phyloP scores from a whole-genome alignment of 2,329 filamentous ascomycete genomes.

The Colletotrichum sp. region DNA sequence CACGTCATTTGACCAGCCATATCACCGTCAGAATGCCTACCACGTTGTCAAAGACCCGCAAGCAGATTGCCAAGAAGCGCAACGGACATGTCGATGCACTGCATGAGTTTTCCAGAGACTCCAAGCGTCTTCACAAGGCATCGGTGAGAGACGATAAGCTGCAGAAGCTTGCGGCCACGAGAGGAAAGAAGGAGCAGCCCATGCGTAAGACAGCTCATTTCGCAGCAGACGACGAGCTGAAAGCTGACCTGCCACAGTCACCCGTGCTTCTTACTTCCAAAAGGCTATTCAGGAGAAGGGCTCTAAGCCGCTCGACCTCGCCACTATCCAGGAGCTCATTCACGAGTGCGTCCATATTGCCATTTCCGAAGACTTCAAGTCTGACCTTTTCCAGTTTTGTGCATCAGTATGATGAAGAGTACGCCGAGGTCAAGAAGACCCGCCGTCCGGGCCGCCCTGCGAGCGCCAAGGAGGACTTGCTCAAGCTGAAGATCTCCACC shows the following conservation, averaged over 20 bases:
- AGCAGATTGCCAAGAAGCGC: slow-evolving; percentile 89
- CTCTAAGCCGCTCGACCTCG: slow-evolving; percentile 54
- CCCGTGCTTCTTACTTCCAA: slow-evolving; percentile 68
- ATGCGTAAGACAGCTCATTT: slow-evolving; percentile 60
- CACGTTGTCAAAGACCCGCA: slow-evolving; percentile 81
- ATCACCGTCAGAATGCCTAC: slow-evolving; percentile 69
- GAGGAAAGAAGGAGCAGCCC: slow-evolving; percentile 76
- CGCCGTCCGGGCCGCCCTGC: slow-evolving; percentile 82
- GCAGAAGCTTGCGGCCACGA: slow-evolving; percentile 70
- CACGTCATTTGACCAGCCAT: not conserved
- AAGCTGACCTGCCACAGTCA: slow-evolving; percentile 27
- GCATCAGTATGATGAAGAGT: slow-evolving; percentile 74
- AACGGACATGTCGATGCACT: slow-evolving; percentile 74
- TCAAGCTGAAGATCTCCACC: slow-evolving; percentile 72
- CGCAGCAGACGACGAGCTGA: not conserved
- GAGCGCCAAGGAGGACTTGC: slow-evolving; percentile 75
- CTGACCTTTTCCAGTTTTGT: slow-evolving; percentile 56
- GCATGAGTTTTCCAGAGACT: slow-evolving; percentile 89
- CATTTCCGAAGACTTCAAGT: not conserved
- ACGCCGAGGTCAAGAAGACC: slow-evolving; percentile 67
- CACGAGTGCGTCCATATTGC: slow-evolving; percentile 53
- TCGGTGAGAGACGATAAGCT: slow-evolving; percentile 83
- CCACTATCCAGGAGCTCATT: slow-evolving; percentile 66
- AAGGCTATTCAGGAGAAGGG: slow-evolving; percentile 61
- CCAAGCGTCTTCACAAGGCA: slow-evolving; percentile 80